phyloP scores from a whole-genome alignment of 2,329 filamentous ascomycete species.

The Cordyceps farinosa region DNA sequence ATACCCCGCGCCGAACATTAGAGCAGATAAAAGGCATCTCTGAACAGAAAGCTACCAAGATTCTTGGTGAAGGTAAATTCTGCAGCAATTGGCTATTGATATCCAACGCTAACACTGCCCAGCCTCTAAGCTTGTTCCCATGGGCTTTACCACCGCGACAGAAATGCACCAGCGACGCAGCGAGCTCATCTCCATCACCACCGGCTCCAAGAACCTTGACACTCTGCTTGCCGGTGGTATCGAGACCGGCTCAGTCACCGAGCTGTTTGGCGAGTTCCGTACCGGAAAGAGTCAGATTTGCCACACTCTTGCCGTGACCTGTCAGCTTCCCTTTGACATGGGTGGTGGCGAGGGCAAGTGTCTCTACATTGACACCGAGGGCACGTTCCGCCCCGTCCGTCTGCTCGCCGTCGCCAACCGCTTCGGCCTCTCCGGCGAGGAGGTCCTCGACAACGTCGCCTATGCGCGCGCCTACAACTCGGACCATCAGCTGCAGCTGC shows the following conservation, averaged over 20 bases:
- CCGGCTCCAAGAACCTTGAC: constrained; percentile 94
- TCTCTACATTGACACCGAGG: constrained; percentile 97
- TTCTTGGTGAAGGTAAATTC: constrained; percentile 74
- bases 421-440: constrained; percentile 91
- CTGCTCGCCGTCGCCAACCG: constrained; percentile 88
- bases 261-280: constrained; percentile 96
- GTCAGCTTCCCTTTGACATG: constrained; percentile 97
- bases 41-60: constrained; percentile 90
- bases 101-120: constrained; percentile 6
- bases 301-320: constrained; percentile 96
- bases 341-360: constrained; percentile 98
- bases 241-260: constrained; percentile 96
- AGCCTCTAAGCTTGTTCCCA: constrained; percentile 95
- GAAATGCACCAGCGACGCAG: constrained; percentile 98
- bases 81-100: background rate
- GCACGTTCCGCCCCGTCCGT: constrained; percentile 90
- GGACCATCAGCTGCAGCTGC: constrained; percentile 90
- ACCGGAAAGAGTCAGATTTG: constrained; percentile 99
- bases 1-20: constrained; percentile 76
- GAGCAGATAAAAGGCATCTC: constrained; percentile 98
- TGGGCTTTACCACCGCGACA: constrained; percentile 98
- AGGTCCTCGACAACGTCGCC: constrained; percentile 96
- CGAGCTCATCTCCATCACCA: constrained; percentile 96
- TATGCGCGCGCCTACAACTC: constrained; percentile 98
- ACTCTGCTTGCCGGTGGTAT: constrained; percentile 91